Conservation (phyloP, 129 eudicot genomes). For the Scalesia atractyloides region DNA sequence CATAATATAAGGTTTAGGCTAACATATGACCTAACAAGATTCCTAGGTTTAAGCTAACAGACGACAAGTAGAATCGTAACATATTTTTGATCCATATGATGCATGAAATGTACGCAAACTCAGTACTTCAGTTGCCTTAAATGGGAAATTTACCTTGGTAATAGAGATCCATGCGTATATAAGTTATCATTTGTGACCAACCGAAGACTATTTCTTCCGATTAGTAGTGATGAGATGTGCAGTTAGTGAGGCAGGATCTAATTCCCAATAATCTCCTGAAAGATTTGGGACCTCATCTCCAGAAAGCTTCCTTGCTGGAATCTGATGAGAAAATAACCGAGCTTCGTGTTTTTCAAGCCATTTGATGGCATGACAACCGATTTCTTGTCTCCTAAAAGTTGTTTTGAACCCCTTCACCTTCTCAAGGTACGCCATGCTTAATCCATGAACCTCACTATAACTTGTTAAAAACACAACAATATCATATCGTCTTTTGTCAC, state of each 20-base stretch:
- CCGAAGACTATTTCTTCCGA: background rate
- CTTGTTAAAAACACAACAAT: conserved; percentile 72
- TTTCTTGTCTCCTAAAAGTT: conserved; percentile 68
- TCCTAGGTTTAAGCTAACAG: conserved; percentile 4
- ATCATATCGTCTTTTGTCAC: conserved; percentile 46
- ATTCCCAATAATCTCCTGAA: conserved; percentile 87
- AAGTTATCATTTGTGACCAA: conserved; percentile 10
- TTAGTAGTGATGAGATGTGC: conserved; percentile 38
- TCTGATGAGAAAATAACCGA: conserved; percentile 78
- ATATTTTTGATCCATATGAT: conserved; percentile 9
- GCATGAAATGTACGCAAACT: conserved; percentile 8
- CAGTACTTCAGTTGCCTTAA: background rate
- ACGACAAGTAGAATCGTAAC: background rate
- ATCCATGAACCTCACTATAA: conserved; percentile 75
- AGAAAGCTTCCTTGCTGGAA: conserved; percentile 83
- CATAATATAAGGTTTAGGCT: conserved; percentile 1
- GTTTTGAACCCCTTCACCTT: conserved; percentile 81
- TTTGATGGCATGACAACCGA: conserved; percentile 65
- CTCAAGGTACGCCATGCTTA: conserved; percentile 81
- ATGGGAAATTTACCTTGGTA: conserved; percentile 13
- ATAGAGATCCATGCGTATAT: conserved; percentile 19
- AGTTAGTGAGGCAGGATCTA: conserved; percentile 91
- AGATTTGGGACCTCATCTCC: conserved; percentile 58
- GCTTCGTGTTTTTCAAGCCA: conserved; percentile 64
- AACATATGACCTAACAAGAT: background rate